Base-by-base conservation (phyloP, 495 filamentous ascomycete genomes). In the Neurospora sp. region DNA sequence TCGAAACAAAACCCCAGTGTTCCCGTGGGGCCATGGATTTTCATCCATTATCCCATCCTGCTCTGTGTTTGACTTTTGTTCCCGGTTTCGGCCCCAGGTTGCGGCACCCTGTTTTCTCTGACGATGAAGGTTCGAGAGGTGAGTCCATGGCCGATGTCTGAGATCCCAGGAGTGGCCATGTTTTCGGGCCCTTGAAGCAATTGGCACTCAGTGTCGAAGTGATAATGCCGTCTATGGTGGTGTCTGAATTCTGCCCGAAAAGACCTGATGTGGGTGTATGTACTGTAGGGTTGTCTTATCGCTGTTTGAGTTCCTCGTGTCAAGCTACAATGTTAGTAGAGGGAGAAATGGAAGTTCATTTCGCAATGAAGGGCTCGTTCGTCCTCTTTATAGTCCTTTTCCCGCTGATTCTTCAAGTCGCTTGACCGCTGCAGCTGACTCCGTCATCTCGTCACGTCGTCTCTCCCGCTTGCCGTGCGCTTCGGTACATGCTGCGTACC, bases 391-490 rank as follows among this genome's bases (percentile, higher is more conserved):
- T 34, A 19, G 13, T 54, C 10, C 15, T 31, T 19, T 28, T 31
- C 31, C 17, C 21, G 45, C 40, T 5, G 31, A 69, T 69, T 73
- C 39, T 69, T 70, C 48, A 62, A 70, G 39, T 75, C 54, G 75
- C 75, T 78, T 78, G 78, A 78, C 74, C 74, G 73, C 75, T 71
- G 69, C 71, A 70, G 31, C 39, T 72, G 73, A 39, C 71, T 69
- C 73, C 72, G 72, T 75, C 69, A 62, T 62, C 54, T 62, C 28
- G 54, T 34, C 54, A 62, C 15, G 54, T 31, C 54, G 24, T 62
- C 54, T 40, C 73, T 78, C 73, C 73, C 73, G 71, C 72, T 74
- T 62, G 54, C 54, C 54, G 28, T 62, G 54, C 54, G 54, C 54
- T 62, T 62, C 15, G 54, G 54, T 62, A 62, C 54, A 34, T 62